A percentile compares a stretch with the other conserved stretches of the same genome.
Evolutionary conservation across 192 early-diverging fungal genomes (phyloP).

Genomic region (Coemansia sp.): DNA sequence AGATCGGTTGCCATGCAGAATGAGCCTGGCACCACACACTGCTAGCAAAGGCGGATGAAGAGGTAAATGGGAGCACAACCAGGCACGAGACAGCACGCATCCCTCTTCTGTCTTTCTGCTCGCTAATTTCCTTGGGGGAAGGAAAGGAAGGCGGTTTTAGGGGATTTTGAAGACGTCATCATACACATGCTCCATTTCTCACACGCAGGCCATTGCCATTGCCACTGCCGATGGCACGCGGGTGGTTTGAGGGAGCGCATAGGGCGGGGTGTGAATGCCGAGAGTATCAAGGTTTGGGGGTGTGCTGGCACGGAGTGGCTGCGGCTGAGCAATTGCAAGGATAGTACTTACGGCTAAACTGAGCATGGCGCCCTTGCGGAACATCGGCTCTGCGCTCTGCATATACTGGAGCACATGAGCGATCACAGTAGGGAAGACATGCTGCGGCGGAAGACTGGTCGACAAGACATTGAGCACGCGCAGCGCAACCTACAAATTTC

Average conservation of each 20-base stretch:
- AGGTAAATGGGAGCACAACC: not conserved
- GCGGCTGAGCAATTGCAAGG: not conserved
- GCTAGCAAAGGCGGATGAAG: not conserved
- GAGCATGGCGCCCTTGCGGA: conserved; percentile 88
- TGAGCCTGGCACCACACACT: not conserved
- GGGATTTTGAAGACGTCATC: not conserved
- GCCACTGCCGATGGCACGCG: not conserved
- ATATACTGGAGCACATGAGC: conserved; percentile 75
- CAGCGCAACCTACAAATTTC: conserved; percentile 57
- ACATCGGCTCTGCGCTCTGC: conserved; percentile 73
- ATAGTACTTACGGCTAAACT: conserved; percentile 67
- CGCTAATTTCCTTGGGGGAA: not conserved
- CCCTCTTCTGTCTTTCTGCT: not conserved
- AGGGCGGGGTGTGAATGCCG: not conserved
- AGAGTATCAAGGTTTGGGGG: not conserved
- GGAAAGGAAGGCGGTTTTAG: not conserved
- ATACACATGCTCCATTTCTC: not conserved
- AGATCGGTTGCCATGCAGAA: not conserved
- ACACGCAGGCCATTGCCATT: not conserved
- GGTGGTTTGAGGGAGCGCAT: not conserved
- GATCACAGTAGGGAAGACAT: conserved; percentile 83
- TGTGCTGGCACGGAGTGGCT: not conserved
- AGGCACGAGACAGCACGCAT: not conserved
- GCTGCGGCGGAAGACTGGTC: conserved; percentile 82
- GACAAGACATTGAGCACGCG: conserved; percentile 78